Base-by-base conservation (phyloP, 805 yeast genomes). In the Ogataea glucozyma region DNA sequence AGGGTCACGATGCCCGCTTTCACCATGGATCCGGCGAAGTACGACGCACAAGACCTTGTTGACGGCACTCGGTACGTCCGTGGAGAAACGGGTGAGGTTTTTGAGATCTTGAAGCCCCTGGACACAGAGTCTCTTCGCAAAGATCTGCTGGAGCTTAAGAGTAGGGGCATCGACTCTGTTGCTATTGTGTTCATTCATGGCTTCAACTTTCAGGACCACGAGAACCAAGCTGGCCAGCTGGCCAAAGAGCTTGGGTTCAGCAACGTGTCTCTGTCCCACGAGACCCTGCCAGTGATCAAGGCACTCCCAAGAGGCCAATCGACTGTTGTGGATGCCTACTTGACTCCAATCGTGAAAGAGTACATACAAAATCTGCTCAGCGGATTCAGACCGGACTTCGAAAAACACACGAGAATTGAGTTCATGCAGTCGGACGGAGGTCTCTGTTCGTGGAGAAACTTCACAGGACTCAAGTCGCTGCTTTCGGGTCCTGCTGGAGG, bases 401-500 rank as follows among this genome's bases (percentile, higher is more conserved):
- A 48, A 31, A 38, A 43, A 18, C 41, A 48, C 27, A 65, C 69
- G 4, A 58, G 66, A 44, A 70, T 76, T 41, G 71, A 75, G 49
- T 77, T 77, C 58, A 77, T 77, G 83, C 81, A 76, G 56, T 71
- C 78, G 10, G 78, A 77, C 58, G 83, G 83, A 34, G 83, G 83
- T 9, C 63, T 77, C 37, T 72, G 75, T 45, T 74, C 75, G 4
- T 73, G 75, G 66, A 67, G 70, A 43, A 70, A 72, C 41, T 77
- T 77, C 53, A 68, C 78, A 4, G 83, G 82, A 3, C 60, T 77
- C 39, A 68, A 71, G 49, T 76, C 81, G 6, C 66, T 77, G 19
- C 62, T 77, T 20, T 76, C 81, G 1, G 83, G 83, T 4, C 83
- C 83, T 3, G 83, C 83, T 32, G 83, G 83, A 32, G 83, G 83